Evolutionary conservation across 306 rosid species (phyloP).

Genomic region (Rosa chinensis): DNA sequence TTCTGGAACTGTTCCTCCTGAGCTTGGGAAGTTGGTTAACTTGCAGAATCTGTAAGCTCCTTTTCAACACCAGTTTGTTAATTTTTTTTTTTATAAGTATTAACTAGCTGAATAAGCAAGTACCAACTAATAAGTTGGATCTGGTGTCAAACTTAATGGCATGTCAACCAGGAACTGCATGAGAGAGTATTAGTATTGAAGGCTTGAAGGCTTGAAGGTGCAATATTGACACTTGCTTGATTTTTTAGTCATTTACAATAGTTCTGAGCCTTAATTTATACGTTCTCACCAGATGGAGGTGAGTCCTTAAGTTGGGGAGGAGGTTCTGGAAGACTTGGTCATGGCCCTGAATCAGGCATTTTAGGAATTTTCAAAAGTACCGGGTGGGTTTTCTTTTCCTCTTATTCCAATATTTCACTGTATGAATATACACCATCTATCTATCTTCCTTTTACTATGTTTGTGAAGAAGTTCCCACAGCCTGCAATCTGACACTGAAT

Average conservation of each 20-base stretch:
- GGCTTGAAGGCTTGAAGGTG: no score
- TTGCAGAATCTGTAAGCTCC: no score
- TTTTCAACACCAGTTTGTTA: no score
- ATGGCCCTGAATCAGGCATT: constrained; percentile 64
- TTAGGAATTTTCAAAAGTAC: constrained; percentile 66
- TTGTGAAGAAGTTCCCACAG: background rate
- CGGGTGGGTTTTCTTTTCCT: constrained; percentile 43
- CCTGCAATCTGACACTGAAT: background rate
- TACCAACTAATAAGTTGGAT: no score
- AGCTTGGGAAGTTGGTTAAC: no score
- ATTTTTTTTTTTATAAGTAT: no score
- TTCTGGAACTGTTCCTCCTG: no score
- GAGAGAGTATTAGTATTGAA: no score
- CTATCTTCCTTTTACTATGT: background rate
- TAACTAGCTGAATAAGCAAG: no score
- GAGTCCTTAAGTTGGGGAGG: constrained; percentile 96
- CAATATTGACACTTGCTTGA: no score
- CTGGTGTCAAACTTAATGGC: no score
- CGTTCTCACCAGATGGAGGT: constrained; percentile 63
- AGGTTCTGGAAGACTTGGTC: constrained; percentile 91
- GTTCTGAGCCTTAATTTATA: background rate
- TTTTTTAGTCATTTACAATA: background rate
- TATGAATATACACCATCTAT: background rate
- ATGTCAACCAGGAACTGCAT: no score
- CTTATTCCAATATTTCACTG: background rate